Percentiles rank a stretch among this genome's conserved stretches.
These are phyloP conservation scores for Rusavskia elegans DNA, from an alignment of 495 filamentous ascomycete species.

Conservation along the genomic window DNA sequence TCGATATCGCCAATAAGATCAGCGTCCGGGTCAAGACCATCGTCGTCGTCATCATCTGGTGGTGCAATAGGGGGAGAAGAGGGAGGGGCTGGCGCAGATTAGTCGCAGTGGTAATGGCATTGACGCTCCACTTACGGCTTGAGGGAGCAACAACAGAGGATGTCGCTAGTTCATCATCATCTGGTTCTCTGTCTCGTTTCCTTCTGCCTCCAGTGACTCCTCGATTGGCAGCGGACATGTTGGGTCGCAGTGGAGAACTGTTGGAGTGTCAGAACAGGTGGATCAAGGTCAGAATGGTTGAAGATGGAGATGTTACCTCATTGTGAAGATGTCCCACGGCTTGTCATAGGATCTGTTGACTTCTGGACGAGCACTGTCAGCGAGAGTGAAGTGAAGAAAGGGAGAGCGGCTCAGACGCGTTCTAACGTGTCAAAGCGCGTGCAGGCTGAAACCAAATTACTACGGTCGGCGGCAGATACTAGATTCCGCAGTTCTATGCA, in stretches of 20 bases:
- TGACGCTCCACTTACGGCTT: conserved; percentile 38
- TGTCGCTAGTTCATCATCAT: conserved; percentile 53
- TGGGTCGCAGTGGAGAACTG: conserved; percentile 70
- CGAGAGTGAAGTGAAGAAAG: background rate
- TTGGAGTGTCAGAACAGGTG: background rate
- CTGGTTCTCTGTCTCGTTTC: conserved; percentile 64
- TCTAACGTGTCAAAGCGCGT: background rate
- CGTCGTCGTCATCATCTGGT: conserved; percentile 53
- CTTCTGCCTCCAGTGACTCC: conserved; percentile 41
- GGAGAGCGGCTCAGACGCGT: background rate
- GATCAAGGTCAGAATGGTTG: too few species aligned
- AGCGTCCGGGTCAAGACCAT: conserved; percentile 52
- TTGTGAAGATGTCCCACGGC: conserved; percentile 2
- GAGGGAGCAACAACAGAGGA: conserved; percentile 53
- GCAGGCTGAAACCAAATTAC: too few species aligned
- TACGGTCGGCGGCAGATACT: too few species aligned
- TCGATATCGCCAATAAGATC: conserved; percentile 72
- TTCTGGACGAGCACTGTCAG: too few species aligned
- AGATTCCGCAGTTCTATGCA: too few species aligned
- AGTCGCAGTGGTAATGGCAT: conserved; percentile 9
- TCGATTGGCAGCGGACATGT: conserved; percentile 76
- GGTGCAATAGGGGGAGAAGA: conserved; percentile 42
- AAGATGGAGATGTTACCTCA: conserved; percentile 16
- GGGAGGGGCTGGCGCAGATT: conserved; percentile 23
- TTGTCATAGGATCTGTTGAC: too few species aligned